Percentiles rank a stretch among this genome's conserved stretches.
Conservation (phyloP, 2,329 filamentous ascomycete genomes). For the Aspergillus glaucus region DNA sequence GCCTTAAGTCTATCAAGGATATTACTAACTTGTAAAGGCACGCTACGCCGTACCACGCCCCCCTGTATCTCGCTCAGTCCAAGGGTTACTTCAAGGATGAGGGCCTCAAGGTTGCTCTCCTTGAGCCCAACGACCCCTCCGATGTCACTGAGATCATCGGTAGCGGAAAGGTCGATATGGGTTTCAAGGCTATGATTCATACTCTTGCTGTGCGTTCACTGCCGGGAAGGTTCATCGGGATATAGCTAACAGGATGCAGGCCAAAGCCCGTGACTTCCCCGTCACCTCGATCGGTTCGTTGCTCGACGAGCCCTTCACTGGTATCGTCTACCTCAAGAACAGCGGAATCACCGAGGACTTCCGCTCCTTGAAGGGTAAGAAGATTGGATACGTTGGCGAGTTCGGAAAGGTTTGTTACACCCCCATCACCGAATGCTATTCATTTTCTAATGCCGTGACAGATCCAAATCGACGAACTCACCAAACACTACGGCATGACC, state of each 20-base stretch:
- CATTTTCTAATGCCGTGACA: conserved; percentile 19
- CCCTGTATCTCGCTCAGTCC: conserved; percentile 68
- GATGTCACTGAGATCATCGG: conserved; percentile 80
- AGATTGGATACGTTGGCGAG: conserved; percentile 73
- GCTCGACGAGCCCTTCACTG: conserved; percentile 73
- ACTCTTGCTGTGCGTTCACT: conserved; percentile 58
- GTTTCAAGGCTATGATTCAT: conserved; percentile 81
- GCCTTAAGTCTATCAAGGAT: conserved; percentile 2
- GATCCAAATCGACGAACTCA: conserved; percentile 78
- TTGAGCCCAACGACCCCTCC: conserved; percentile 73
- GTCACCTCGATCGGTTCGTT: conserved; percentile 67
- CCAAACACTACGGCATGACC: conserved; percentile 68
- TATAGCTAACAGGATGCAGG: conserved; percentile 38
- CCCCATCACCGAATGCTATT: not conserved
- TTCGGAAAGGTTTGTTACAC: conserved; percentile 55
- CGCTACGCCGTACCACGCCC: conserved; percentile 74
- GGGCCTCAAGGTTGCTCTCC: conserved; percentile 68
- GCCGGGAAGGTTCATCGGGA: not conserved
- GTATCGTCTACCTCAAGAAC: conserved; percentile 68
- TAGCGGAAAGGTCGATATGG: conserved; percentile 67
- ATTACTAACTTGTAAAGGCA: conserved; percentile 52
- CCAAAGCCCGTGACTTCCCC: conserved; percentile 69
- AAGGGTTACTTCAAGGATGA: conserved; percentile 70
- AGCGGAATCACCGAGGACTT: conserved; percentile 72
- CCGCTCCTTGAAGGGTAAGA: conserved; percentile 66